phyloP scores from a whole-genome alignment of 129 eudicot genomes.

The Arctium minus region DNA sequence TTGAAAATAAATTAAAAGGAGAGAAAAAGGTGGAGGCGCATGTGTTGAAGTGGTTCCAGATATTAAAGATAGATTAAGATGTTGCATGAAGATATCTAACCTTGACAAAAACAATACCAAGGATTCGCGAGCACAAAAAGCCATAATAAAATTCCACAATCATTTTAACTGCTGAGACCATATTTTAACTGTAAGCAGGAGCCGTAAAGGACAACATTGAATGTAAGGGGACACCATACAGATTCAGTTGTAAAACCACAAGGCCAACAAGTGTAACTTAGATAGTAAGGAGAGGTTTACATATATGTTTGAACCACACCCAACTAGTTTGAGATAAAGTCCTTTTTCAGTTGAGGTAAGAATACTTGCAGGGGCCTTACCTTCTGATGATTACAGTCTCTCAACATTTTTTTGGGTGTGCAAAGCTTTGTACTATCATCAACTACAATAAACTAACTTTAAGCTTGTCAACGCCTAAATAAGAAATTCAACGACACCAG shows the following conservation, averaged over 20 bases:
- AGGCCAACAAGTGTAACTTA: not conserved
- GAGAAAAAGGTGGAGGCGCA: too few species aligned
- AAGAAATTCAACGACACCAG: not conserved
- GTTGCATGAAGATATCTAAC: too few species aligned
- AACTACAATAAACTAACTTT: constrained; percentile 15
- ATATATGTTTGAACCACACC: not conserved
- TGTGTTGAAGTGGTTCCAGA: too few species aligned
- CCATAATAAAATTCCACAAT: not conserved
- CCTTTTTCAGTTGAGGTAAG: not conserved
- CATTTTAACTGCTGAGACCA: not conserved
- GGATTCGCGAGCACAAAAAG: not conserved
- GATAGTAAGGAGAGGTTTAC: not conserved
- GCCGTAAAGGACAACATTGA: not conserved
- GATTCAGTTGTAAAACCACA: not conserved
- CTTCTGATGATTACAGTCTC: constrained; percentile 3
- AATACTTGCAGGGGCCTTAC: not conserved
- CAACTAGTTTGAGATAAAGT: not conserved
- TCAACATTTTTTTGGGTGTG: not conserved
- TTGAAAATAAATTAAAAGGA: too few species aligned
- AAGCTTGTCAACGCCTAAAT: not conserved
- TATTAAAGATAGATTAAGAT: too few species aligned
- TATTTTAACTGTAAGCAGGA: not conserved
- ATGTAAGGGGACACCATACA: not conserved
- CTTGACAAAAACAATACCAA: not conserved
- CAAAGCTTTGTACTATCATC: constrained; percentile 10